Conservation (phyloP, 306 rosid species). For the Prinsepia uniflora region DNA sequence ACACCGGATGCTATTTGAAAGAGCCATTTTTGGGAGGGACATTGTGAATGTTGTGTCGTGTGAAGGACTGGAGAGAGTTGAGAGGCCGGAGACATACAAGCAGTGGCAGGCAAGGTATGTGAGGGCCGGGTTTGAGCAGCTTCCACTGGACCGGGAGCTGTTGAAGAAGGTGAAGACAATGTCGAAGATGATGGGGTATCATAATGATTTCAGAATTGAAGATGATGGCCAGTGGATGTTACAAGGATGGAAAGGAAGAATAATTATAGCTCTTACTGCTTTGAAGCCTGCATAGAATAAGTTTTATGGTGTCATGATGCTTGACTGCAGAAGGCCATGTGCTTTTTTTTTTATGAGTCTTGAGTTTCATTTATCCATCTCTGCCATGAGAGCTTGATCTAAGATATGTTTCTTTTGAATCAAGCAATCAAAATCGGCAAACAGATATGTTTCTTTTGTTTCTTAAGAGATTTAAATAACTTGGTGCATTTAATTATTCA, state of each 20-base stretch:
- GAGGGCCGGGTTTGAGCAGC: constrained; percentile 34
- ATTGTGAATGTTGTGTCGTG: constrained; percentile 28
- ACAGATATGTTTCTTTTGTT: no score
- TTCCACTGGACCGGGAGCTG: constrained; percentile 22
- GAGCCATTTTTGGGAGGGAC: constrained; percentile 27
- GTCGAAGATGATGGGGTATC: constrained; percentile 23
- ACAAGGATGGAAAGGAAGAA: constrained; percentile 43
- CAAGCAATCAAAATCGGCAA: not conserved
- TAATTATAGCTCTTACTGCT: constrained; percentile 17
- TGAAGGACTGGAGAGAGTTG: constrained; percentile 36
- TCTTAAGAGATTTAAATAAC: no score
- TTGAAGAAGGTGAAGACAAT: constrained; percentile 7
- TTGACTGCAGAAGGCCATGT: not conserved
- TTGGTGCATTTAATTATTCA: no score
- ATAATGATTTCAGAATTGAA: constrained; percentile 30
- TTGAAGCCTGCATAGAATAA: constrained; percentile 27
- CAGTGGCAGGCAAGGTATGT: constrained; percentile 31
- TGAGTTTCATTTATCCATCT: not conserved
- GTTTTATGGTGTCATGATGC: not conserved
- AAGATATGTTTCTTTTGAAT: not conserved
- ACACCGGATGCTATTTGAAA: constrained; percentile 29
- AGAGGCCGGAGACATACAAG: constrained; percentile 34
- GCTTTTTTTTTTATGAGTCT: no score
- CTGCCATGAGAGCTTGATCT: no score
- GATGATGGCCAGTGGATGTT: constrained; percentile 37